phyloP scores from a whole-genome alignment of 371 early-diverging fungal species.

The Mucor saturninus region DNA sequence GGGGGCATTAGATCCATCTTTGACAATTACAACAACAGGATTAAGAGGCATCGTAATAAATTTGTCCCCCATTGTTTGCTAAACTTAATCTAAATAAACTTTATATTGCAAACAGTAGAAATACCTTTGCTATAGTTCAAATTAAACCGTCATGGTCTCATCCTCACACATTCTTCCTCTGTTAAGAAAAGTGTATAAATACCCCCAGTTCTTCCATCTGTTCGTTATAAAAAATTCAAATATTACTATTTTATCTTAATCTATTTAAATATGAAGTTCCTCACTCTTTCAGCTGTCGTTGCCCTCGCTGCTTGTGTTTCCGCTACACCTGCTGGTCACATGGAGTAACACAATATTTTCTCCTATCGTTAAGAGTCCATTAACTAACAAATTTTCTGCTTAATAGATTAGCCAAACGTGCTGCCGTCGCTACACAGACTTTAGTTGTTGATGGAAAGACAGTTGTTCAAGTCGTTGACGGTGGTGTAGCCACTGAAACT shows the following conservation, averaged over 20 bases:
- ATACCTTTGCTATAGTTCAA: no score
- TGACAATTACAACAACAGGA: no score
- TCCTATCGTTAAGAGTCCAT: neutral
- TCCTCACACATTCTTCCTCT: no score
- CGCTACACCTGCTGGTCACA: constrained; percentile 16
- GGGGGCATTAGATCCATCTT: no score
- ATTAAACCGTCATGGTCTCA: no score
- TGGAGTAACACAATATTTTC: constrained; percentile 6
- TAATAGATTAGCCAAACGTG: constrained; percentile 15
- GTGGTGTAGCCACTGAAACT: neutral
- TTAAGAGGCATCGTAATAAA: no score
- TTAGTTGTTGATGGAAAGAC: constrained; percentile 6
- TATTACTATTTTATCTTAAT: neutral
- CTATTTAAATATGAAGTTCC: constrained; percentile 20
- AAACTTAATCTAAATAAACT: no score
- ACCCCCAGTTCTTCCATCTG: no score
- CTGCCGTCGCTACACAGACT: constrained; percentile 9
- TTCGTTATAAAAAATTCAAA: neutral
- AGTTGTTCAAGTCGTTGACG: constrained; percentile 10
- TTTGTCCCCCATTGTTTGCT: no score
- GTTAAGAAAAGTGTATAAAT: no score
- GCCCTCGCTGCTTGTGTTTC: constrained; percentile 10
- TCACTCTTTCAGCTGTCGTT: constrained; percentile 14
- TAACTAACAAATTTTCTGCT: neutral
- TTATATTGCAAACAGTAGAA: no score